Conservation (phyloP, 371 early-diverging fungal genomes). For the Mortierella sp. region DNA sequence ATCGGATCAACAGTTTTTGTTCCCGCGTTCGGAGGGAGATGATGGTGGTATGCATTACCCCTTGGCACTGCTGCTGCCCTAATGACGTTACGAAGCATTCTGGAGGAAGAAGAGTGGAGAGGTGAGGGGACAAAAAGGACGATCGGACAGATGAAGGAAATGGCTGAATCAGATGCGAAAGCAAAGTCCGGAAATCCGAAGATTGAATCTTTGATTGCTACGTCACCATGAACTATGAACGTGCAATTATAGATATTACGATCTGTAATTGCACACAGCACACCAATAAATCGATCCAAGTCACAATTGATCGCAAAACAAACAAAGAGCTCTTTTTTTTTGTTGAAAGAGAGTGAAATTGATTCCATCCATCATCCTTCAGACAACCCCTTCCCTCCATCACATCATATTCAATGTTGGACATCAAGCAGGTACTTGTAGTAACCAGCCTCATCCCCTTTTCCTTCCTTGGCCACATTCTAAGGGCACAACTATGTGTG, state of each 20-base stretch:
- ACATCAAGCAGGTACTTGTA: conserved; percentile 58
- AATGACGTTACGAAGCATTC: conserved; percentile 49
- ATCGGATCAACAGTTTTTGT: conserved; percentile 16
- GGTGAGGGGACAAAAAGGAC: conserved; percentile 1
- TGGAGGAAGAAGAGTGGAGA: conserved; percentile 16
- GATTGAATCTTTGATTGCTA: no score
- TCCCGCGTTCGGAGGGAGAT: neutral
- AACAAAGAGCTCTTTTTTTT: no score
- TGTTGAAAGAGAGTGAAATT: no score
- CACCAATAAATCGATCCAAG: no score
- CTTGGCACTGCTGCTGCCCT: conserved; percentile 52
- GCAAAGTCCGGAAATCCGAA: neutral
- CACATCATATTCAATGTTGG: conserved; percentile 39
- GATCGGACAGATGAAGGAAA: conserved; percentile 8
- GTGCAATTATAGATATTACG: no score
- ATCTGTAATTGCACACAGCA: no score
- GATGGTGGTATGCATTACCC: conserved; percentile 32
- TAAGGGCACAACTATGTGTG: no score
- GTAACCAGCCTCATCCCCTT: neutral
- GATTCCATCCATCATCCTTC: no score
- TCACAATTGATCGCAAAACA: no score
- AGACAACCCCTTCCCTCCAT: neutral
- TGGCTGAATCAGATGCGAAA: conserved; percentile 10
- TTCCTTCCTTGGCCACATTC: neutral
- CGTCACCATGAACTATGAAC: no score